These are phyloP conservation scores for Eucalyptus dawsonii DNA, from an alignment of 345 rosid species.

Conservation along the genomic window DNA sequence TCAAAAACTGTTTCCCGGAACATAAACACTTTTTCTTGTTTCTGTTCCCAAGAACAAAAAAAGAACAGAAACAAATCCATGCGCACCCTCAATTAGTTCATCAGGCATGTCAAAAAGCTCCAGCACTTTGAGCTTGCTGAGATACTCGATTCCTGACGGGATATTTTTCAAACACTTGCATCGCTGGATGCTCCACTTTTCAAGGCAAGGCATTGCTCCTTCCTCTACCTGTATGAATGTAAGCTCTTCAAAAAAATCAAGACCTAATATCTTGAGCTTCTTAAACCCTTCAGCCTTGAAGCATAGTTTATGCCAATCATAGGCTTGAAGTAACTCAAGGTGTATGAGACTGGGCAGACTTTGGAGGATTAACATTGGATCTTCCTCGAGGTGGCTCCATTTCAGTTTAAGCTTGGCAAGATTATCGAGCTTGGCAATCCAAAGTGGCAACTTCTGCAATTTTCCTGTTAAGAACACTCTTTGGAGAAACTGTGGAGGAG, in stretches of 20 bases:
- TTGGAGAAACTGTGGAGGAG: constrained; percentile 9
- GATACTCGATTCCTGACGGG: constrained; percentile 6
- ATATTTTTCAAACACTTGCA: neutral
- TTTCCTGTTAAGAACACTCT: neutral
- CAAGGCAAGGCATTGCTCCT: constrained; percentile 7
- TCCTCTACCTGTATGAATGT: neutral
- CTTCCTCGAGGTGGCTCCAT: neutral
- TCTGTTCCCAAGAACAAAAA: too few species aligned
- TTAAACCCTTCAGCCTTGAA: constrained; percentile 7
- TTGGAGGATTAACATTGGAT: constrained; percentile 7
- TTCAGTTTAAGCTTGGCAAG: constrained; percentile 1
- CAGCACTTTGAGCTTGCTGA: constrained; percentile 4
- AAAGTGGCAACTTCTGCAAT: constrained; percentile 1
- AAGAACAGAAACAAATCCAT: too few species aligned
- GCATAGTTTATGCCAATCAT: neutral
- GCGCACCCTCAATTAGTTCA: constrained; percentile 2
- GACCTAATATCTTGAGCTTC: constrained; percentile 7
- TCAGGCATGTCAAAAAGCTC: constrained; percentile 6
- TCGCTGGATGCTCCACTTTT: constrained; percentile 1
- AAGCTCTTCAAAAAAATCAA: constrained; percentile 2
- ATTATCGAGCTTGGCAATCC: constrained; percentile 4
- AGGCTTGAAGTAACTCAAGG: constrained; percentile 4
- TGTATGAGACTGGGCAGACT: constrained; percentile 7
- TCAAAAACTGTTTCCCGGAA: too few species aligned
- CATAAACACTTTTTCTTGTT: too few species aligned